Base-by-base conservation (phyloP, 139 green algal genomes). In the Mesostigma viride region DNA sequence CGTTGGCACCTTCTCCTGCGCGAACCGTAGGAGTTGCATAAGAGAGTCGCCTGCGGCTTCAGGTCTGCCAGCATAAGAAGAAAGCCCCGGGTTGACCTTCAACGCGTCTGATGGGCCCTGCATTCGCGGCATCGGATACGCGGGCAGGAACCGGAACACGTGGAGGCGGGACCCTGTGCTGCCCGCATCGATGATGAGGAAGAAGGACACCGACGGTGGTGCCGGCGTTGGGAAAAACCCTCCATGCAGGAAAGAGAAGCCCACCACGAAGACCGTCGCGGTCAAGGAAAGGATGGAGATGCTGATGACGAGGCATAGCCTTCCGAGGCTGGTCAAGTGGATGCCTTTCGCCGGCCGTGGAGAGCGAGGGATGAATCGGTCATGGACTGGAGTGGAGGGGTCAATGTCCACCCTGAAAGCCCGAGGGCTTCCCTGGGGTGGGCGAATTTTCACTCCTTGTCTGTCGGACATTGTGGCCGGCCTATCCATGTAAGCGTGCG, bases 131-230 rank as follows among this genome's bases (percentile, higher is more conserved):
- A n/a, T n/a, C n/a, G n/a, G n/a, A n/a, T n/a, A n/a, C n/a, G n/a
- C n/a, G n/a, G 30, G 64, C 31, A 14, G 28, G 67, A 69, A 74
- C 32, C 22, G 24, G 36, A 64, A 74, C 26, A 74, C 58, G 62
- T 74, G 68, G 8, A 74, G 22, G 17, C 68, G 57, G 14, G 58
- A 69, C 14, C 68, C 68, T 35, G 31, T 69, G 58, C 68, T 74
- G 14, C 68, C 68, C 17, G 68, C 68, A 28, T 74, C 68, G 35
- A 74, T 74, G 14, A 74, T 32, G 22, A 73, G 45, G 22, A 56
- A 22, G 45, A 56, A 56, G 45, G 22, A 22, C 22, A 22, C 22
- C 22, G 14, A 53, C 56, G 3, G 62, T 32, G 62, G 31, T 20
- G 5, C 33, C 33, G 62, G 30, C 24, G 11, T 31, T 27, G 14